Evolutionary conservation across 2,329 filamentous ascomycete species (phyloP).

Genomic region (Seiridium unicorne): DNA sequence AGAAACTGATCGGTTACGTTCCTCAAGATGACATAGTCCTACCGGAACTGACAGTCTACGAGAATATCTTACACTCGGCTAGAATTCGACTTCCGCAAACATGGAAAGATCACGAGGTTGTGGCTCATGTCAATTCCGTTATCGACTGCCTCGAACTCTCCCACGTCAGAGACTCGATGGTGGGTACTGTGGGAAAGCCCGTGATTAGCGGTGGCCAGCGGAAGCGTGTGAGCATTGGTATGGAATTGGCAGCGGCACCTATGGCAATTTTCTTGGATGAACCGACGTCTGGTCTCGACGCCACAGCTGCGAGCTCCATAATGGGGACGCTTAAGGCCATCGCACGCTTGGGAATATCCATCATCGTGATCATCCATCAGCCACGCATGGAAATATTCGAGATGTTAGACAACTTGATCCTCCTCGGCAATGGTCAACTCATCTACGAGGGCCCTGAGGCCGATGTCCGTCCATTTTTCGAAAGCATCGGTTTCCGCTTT

Average conservation of each 20-base stretch:
- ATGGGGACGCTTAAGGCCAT: slow-evolving; percentile 54
- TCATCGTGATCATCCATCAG: slow-evolving; percentile 60
- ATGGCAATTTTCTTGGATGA: slow-evolving; percentile 55
- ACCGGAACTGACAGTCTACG: slow-evolving; percentile 58
- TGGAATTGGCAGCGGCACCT: slow-evolving; percentile 56
- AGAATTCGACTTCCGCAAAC: slow-evolving; percentile 49
- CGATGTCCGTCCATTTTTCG: slow-evolving; percentile 47
- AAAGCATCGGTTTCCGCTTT: slow-evolving; percentile 50
- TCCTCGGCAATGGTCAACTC: slow-evolving; percentile 52
- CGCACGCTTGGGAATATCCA: slow-evolving; percentile 52
- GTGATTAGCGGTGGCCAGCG: slow-evolving; percentile 57
- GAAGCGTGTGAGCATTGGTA: slow-evolving; percentile 58
- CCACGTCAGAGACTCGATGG: slow-evolving; percentile 49
- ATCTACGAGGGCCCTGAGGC: slow-evolving; percentile 51
- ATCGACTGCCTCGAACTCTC: slow-evolving; percentile 52
- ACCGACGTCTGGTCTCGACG: slow-evolving; percentile 53
- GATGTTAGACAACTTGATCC: slow-evolving; percentile 53
- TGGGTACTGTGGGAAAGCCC: slow-evolving; percentile 49
- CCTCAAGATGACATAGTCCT: slow-evolving; percentile 61
- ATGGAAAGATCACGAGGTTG: slow-evolving; percentile 48
- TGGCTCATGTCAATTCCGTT: slow-evolving; percentile 54
- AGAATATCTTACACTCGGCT: slow-evolving; percentile 61
- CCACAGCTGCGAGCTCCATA: slow-evolving; percentile 53
- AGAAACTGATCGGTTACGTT: slow-evolving; percentile 61
- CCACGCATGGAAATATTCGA: slow-evolving; percentile 58